phyloP scores from a whole-genome alignment of 2,329 filamentous ascomycete species.

The Alternaria solani region DNA sequence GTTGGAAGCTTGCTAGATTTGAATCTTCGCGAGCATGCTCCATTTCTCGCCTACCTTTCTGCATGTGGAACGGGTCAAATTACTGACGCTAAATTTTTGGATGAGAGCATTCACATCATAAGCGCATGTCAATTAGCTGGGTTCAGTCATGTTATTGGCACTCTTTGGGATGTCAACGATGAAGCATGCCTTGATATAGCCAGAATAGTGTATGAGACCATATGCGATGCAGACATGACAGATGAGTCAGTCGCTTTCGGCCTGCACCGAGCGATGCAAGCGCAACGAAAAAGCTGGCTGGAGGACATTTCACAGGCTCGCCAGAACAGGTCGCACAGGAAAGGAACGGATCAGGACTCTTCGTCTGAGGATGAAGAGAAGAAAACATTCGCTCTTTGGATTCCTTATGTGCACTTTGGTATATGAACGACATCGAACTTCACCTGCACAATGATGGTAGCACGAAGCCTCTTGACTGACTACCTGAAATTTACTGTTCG shows the following conservation, averaged over 20 bases:
- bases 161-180: slow-evolving; percentile 53
- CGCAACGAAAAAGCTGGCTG: no score
- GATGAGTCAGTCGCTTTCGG: slow-evolving; percentile 12
- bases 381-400: no score
- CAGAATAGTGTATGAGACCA: slow-evolving; percentile 33
- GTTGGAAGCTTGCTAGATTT: background rate
- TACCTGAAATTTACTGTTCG: no score
- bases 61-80: background rate
- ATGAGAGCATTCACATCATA: slow-evolving; percentile 47
- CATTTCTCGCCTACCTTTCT: background rate
- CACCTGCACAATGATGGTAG: no score
- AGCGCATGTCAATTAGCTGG: slow-evolving; percentile 47
- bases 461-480: no score
- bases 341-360: no score
- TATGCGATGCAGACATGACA: slow-evolving; percentile 10
- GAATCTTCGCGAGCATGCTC: background rate
- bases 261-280: slow-evolving; percentile 16
- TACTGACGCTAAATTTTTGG: no score
- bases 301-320: no score
- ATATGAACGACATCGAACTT: no score
- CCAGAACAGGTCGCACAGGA: no score
- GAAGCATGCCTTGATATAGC: slow-evolving; percentile 43
- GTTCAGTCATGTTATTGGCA: slow-evolving; percentile 50
- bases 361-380: no score
- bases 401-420: no score